Evolutionary conservation across 345 rosid species (phyloP), one percentile per base, ranked within the genome.

Genomic region (Brassica napus): DNA sequence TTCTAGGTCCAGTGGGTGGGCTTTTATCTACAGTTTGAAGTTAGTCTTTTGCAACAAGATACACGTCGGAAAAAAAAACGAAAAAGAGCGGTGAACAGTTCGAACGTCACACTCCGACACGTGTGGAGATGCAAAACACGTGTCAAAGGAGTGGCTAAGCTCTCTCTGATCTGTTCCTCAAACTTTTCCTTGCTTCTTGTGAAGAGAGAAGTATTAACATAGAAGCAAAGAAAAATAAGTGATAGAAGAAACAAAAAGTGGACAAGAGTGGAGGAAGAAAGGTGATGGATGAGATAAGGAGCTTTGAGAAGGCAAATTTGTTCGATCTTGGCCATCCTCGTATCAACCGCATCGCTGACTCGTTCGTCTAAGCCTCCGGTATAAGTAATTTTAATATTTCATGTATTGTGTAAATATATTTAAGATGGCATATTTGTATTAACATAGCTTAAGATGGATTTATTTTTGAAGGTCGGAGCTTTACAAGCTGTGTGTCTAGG

Each of bases 311-410:
- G 68, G 88, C 87, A 37, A 73, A 87, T 32, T 79, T 84, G 78
- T 85, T 95, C 76, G 98, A 93, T 83, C 86, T 95, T 28, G 97
- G 99, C 32, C 99, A 93, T 78, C 99, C 97, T 83, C 94, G 93
- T 71, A 97, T 93, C 44, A 93, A 95, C 81, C 93, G 98, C 69
- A 73, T 95, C 72, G 91, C 97, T 2, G 92, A 93, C 37, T 91
- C 97, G 84, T 91, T 95, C 79, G 85, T 93, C 65, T 91, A 86
- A 83, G 97, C 97, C 66, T 98, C 98, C 12, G 94, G 97, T 47
- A 97, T 90, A 77, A 58, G 79, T 28, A 28, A 28, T 78, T 66
- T 10, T 34, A 54, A 15, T 14, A 4, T 34, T 54, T 16, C 60
- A 54, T 52, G 1, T 31, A 62, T 28, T 28, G 3, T 30, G 0